Percentiles rank a stretch among this genome's conserved stretches.
These are phyloP conservation scores for Scheffersomyces lignosus DNA, from an alignment of 805 yeast species.

Conservation along the genomic window DNA sequence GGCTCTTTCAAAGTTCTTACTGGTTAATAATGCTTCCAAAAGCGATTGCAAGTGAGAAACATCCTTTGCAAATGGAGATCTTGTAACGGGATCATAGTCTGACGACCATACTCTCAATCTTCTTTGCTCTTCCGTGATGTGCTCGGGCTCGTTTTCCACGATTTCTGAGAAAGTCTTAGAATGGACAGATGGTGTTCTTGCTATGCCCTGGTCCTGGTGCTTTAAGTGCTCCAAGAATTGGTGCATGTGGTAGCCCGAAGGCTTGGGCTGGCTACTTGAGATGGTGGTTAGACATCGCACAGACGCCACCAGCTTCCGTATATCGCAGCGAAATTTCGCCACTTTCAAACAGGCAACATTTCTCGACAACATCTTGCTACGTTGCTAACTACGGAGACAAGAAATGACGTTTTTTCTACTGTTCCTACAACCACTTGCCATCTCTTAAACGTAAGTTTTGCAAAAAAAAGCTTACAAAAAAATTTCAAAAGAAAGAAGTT, in stretches of 20 bases:
- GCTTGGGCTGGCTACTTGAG: too few species aligned
- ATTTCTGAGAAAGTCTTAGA: slow-evolving; percentile 13
- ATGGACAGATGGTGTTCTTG: slow-evolving; percentile 7
- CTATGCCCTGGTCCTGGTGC: slow-evolving; percentile 6
- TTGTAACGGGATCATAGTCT: slow-evolving; percentile 37
- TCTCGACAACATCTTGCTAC: neutral
- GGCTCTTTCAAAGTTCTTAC: slow-evolving; percentile 69
- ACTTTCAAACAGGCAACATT: neutral
- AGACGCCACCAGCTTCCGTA: too few species aligned
- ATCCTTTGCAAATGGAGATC: slow-evolving; percentile 52
- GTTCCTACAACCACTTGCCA: too few species aligned
- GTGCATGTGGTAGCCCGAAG: neutral
- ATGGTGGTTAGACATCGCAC: too few species aligned
- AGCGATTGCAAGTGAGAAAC: slow-evolving; percentile 72
- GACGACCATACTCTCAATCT: slow-evolving; percentile 38
- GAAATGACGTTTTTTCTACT: too few species aligned
- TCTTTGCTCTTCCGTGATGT: slow-evolving; percentile 13
- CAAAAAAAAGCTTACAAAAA: too few species aligned
- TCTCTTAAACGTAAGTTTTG: too few species aligned
- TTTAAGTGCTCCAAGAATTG: slow-evolving; percentile 12
- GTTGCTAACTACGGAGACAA: too few species aligned
- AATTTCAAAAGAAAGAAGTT: too few species aligned
- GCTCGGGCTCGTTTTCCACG: slow-evolving; percentile 5
- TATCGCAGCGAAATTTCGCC: neutral
- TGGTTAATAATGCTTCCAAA: slow-evolving; percentile 72